A percentile compares a stretch with the other conserved stretches of the same genome.
These are phyloP conservation scores for Stellera chamaejasme DNA, from an alignment of 345 rosid species.

Conservation along the genomic window DNA sequence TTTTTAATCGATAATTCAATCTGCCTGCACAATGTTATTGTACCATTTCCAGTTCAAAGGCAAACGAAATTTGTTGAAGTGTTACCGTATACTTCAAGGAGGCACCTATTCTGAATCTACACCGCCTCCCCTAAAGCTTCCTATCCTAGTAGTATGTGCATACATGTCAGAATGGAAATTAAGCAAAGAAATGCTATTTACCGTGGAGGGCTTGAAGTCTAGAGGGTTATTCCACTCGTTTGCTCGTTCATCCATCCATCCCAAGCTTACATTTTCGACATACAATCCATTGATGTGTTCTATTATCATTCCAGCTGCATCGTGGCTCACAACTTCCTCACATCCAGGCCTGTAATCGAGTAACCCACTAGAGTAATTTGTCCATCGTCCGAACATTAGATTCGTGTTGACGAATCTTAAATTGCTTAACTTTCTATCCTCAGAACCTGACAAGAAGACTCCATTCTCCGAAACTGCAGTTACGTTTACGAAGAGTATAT, in stretches of 20 bases:
- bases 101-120: no score
- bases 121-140: no score
- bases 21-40: no score
- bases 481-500: slow-evolving; percentile 50
- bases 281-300: slow-evolving; percentile 65
- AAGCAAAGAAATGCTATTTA: slow-evolving; percentile 44
- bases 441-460: slow-evolving; percentile 59
- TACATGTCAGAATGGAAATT: slow-evolving; percentile 37
- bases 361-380: slow-evolving; percentile 42
- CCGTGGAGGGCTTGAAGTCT: slow-evolving; percentile 72
- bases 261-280: slow-evolving; percentile 55
- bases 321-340: slow-evolving; percentile 57
- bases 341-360: slow-evolving; percentile 86
- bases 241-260: slow-evolving; percentile 35
- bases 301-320: slow-evolving; percentile 67
- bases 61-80: no score
- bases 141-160: no score
- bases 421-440: slow-evolving; percentile 40
- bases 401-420: slow-evolving; percentile 53
- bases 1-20: no score
- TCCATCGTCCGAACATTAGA: slow-evolving; percentile 55
- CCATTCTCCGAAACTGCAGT: slow-evolving; percentile 65
- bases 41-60: no score
- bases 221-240: slow-evolving; percentile 60
- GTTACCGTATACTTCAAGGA: no score